phyloP scores from a whole-genome alignment of 495 filamentous ascomycete species.

The Daldinia decipiens region DNA sequence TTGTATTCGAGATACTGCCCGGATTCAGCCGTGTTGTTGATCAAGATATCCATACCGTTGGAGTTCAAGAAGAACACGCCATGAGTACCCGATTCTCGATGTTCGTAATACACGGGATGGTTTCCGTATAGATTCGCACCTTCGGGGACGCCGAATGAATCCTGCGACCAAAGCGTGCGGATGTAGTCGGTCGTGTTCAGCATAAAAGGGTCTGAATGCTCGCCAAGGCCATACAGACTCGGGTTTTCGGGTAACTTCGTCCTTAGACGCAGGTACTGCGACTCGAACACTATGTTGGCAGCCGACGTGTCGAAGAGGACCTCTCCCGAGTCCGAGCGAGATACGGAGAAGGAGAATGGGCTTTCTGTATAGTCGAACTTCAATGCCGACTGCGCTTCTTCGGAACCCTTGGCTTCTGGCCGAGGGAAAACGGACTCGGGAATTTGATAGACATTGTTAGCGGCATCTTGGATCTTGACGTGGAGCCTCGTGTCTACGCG shows the following conservation, averaged over 20 bases:
- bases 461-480: constrained; percentile 81
- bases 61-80: constrained; percentile 86
- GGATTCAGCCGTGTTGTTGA: constrained; percentile 69
- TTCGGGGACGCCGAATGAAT: constrained; percentile 66
- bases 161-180: constrained; percentile 82
- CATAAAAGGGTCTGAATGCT: constrained; percentile 77
- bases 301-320: constrained; percentile 83
- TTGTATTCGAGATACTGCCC: constrained; percentile 88
- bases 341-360: constrained; percentile 83
- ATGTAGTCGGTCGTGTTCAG: constrained; percentile 79
- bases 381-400: constrained; percentile 57
- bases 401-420: constrained; percentile 52
- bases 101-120: constrained; percentile 88
- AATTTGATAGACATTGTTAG: constrained; percentile 81
- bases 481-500: constrained; percentile 77
- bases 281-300: constrained; percentile 77
- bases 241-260: constrained; percentile 73
- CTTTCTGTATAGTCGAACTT: constrained; percentile 71
- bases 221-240: constrained; percentile 79
- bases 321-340: constrained; percentile 68
- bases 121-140: constrained; percentile 81
- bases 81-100: constrained; percentile 75
- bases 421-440: constrained; percentile 76
- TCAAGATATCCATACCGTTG: constrained; percentile 89
- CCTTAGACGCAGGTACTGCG: constrained; percentile 76